Conservation (phyloP, 2,329 filamentous ascomycete genomes). For the Ascochyta pisi region DNA sequence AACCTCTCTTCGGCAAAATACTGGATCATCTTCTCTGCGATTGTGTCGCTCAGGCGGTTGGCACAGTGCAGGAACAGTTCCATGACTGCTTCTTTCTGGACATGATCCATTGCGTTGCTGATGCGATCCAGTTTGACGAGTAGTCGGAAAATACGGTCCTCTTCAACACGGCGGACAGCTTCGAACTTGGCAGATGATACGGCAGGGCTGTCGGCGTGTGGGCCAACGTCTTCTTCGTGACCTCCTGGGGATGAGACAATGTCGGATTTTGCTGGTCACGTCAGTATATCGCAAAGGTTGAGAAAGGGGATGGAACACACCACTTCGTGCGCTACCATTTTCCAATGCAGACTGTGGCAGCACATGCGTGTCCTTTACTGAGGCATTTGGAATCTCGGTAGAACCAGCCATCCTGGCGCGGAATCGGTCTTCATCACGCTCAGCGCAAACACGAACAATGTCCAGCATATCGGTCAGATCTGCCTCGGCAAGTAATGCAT, state of each 20-base stretch:
- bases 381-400: conserved; percentile 47
- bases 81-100: conserved; percentile 71
- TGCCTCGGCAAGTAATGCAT: conserved; percentile 67
- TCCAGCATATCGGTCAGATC: conserved; percentile 70
- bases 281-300: neutral
- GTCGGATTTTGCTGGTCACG: neutral
- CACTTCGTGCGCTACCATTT: conserved; percentile 17
- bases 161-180: conserved; percentile 21
- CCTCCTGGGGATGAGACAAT: conserved; percentile 22
- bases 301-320: neutral
- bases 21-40: conserved; percentile 68
- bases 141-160: conserved; percentile 38
- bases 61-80: conserved; percentile 70
- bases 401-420: conserved; percentile 20
- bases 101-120: conserved; percentile 56
- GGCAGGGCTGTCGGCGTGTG: conserved; percentile 18
- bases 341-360: conserved; percentile 13
- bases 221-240: conserved; percentile 22
- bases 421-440: conserved; percentile 39
- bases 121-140: conserved; percentile 38
- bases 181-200: conserved; percentile 11
- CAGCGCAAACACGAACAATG: conserved; percentile 63
- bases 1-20: conserved; percentile 73
- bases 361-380: conserved; percentile 50
- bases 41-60: conserved; percentile 67